phyloP scores from a whole-genome alignment of 2,329 filamentous ascomycete species.

The Dactylellina parvicollis region DNA sequence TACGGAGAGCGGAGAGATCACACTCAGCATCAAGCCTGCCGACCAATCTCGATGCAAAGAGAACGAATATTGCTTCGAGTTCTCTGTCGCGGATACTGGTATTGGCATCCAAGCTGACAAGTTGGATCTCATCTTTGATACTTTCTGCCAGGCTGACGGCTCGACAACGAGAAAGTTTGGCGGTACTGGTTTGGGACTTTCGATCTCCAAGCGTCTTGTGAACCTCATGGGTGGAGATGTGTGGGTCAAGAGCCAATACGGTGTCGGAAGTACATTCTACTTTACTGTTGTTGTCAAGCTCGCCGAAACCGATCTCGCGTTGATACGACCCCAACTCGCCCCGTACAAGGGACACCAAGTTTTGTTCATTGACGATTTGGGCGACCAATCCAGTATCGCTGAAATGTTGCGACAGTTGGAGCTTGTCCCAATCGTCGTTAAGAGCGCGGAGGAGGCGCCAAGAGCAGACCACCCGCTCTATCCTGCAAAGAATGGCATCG shows the following conservation, averaged over 20 bases:
- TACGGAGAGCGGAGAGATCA: slow-evolving; percentile 95
- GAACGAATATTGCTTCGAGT: slow-evolving; percentile 92
- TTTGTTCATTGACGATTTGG: slow-evolving; percentile 91
- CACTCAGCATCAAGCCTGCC: slow-evolving; percentile 84
- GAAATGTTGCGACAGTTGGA: slow-evolving; percentile 81
- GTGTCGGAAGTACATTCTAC: slow-evolving; percentile 91
- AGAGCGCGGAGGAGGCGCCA: slow-evolving; percentile 75
- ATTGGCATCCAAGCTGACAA: slow-evolving; percentile 97
- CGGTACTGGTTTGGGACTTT: slow-evolving; percentile 90
- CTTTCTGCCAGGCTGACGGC: slow-evolving; percentile 97
- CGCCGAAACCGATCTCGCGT: slow-evolving; percentile 78
- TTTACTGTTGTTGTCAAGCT: slow-evolving; percentile 93
- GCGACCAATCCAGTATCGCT: slow-evolving; percentile 78
- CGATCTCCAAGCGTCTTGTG: slow-evolving; percentile 93
- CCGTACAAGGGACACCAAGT: slow-evolving; percentile 94
- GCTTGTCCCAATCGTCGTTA: slow-evolving; percentile 83
- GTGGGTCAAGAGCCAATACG: slow-evolving; percentile 93
- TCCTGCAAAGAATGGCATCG: slow-evolving; percentile 66
- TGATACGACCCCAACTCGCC: slow-evolving; percentile 82
- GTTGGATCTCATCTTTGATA: slow-evolving; percentile 96
- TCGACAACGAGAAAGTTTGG: slow-evolving; percentile 93
- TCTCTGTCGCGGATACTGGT: slow-evolving; percentile 93
- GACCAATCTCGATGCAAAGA: slow-evolving; percentile 72
- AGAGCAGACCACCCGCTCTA: slow-evolving; percentile 66
- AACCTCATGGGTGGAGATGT: slow-evolving; percentile 96